phyloP scores from a whole-genome alignment of 495 filamentous ascomycete species.

The Apodospora peruviana region DNA sequence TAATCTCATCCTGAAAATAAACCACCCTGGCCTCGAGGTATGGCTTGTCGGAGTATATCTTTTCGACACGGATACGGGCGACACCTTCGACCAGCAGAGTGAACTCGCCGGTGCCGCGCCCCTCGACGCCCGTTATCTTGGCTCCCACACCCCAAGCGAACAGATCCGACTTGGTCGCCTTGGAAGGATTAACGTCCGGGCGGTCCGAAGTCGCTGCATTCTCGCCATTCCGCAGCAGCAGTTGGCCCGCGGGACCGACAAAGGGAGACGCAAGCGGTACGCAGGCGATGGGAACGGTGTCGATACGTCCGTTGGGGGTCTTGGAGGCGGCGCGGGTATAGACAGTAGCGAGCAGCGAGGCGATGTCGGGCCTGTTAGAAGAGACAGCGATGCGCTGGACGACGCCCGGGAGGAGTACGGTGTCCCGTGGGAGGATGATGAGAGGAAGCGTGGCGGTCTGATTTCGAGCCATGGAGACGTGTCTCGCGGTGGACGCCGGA shows the following conservation, averaged over 20 bases:
- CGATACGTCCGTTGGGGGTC: slow-evolving; percentile 55
- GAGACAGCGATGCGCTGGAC: slow-evolving; percentile 68
- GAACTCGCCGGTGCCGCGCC: slow-evolving; percentile 69
- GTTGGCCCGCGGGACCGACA: slow-evolving; percentile 63
- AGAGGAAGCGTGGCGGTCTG: slow-evolving; percentile 55
- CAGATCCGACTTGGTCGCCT: slow-evolving; percentile 65
- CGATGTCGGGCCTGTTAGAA: slow-evolving; percentile 72
- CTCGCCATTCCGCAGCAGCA: slow-evolving; percentile 54
- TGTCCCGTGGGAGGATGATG: slow-evolving; percentile 66
- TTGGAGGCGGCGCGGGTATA: slow-evolving; percentile 61
- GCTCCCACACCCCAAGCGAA: slow-evolving; percentile 73
- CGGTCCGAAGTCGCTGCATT: slow-evolving; percentile 35
- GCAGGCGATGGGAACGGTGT: slow-evolving; percentile 69
- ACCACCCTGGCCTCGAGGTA: slow-evolving; percentile 77
- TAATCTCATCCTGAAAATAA: slow-evolving; percentile 54
- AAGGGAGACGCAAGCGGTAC: slow-evolving; percentile 70
- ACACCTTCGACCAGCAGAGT: slow-evolving; percentile 81
- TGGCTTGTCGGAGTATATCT: slow-evolving; percentile 68
- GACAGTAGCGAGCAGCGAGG: slow-evolving; percentile 71
- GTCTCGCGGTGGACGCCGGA: too few species aligned
- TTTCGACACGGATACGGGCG: slow-evolving; percentile 68
- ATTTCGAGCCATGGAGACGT: slow-evolving; percentile 17
- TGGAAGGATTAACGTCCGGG: slow-evolving; percentile 25
- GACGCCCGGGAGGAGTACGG: slow-evolving; percentile 75
- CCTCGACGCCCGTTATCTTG: slow-evolving; percentile 79